Evolutionary conservation across 2,329 filamentous ascomycete genomes (phyloP).

Genomic region (Furcasterigmium sp.): DNA sequence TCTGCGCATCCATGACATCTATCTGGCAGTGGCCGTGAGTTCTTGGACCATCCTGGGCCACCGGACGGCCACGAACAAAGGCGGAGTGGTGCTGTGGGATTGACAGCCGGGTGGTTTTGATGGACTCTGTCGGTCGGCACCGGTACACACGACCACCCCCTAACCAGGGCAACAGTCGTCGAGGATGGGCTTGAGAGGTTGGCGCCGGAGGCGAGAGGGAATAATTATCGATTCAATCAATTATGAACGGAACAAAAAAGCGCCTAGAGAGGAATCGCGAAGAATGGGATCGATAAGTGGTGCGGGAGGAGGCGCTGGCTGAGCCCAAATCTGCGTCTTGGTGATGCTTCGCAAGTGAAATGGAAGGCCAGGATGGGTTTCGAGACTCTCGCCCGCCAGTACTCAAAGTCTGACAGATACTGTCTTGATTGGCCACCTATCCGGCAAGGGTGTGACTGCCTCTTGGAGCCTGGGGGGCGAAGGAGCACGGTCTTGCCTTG

Average conservation of each 20-base stretch:
- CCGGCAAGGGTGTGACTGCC: neutral
- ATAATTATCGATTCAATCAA: neutral
- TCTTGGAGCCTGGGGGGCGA: too few relatives aligned
- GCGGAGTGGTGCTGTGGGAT: constrained; percentile 11
- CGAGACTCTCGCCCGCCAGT: constrained; percentile 2
- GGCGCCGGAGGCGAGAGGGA: neutral
- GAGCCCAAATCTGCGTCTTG: neutral
- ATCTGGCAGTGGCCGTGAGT: constrained; percentile 44
- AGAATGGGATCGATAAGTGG: constrained; percentile 7
- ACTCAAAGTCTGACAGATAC: constrained; percentile 29
- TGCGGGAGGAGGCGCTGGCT: constrained; percentile 7
- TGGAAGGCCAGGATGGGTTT: constrained; percentile 3
- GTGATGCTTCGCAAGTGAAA: constrained; percentile 9
- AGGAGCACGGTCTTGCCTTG: too few relatives aligned
- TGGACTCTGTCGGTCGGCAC: constrained; percentile 7
- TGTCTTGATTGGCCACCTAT: constrained; percentile 25
- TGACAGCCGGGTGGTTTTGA: constrained; percentile 7
- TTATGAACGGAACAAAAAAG: constrained; percentile 8
- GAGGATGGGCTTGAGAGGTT: neutral
- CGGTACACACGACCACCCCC: constrained; percentile 5
- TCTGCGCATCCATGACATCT: constrained; percentile 66
- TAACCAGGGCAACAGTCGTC: constrained; percentile 10
- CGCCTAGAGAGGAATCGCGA: constrained; percentile 9
- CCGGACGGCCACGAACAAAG: constrained; percentile 26
- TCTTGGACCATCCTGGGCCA: constrained; percentile 57